These are phyloP conservation scores for Penicillium sp. DNA, from an alignment of 2,329 filamentous ascomycete species.

Conservation along the genomic window DNA sequence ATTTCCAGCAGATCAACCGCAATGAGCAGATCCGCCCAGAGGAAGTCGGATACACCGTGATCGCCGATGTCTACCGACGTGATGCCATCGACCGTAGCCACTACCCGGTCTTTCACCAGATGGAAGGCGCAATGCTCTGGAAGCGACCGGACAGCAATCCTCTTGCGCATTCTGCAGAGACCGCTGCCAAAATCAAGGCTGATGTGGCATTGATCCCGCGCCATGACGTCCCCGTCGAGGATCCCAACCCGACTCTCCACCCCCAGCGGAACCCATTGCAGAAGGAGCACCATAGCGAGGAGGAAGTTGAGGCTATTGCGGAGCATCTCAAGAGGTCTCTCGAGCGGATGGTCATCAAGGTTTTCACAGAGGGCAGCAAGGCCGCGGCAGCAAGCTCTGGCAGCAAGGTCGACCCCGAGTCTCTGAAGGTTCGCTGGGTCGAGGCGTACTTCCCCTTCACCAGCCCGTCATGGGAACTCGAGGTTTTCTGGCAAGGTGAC, in stretches of 20 bases:
- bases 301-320: slow-evolving; percentile 78
- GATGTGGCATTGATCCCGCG: slow-evolving; percentile 70
- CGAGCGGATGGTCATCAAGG: slow-evolving; percentile 83
- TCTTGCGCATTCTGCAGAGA: slow-evolving; percentile 38
- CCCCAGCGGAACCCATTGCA: slow-evolving; percentile 81
- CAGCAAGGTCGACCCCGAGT: slow-evolving; percentile 60
- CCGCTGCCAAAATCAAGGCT: slow-evolving; percentile 62
- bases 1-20: slow-evolving; percentile 64
- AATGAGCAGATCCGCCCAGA: slow-evolving; percentile 36
- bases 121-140: slow-evolving; percentile 94
- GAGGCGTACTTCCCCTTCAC: slow-evolving; percentile 98
- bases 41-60: slow-evolving; percentile 77
- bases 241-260: slow-evolving; percentile 76
- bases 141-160: slow-evolving; percentile 54
- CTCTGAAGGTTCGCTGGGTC: slow-evolving; percentile 85
- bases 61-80: slow-evolving; percentile 89
- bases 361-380: slow-evolving; percentile 75
- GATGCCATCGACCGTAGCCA: slow-evolving; percentile 94
- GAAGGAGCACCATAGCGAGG: slow-evolving; percentile 63
- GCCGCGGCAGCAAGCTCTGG: slow-evolving; percentile 56
- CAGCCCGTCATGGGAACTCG: slow-evolving; percentile 90
- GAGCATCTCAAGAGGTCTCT: slow-evolving; percentile 85
- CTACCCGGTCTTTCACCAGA: slow-evolving; percentile 97
- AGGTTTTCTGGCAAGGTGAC: slow-evolving; percentile 89
- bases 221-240: slow-evolving; percentile 75